Base-by-base conservation (phyloP, 305 asterid genomes). In the Ilex paraguariensis region DNA sequence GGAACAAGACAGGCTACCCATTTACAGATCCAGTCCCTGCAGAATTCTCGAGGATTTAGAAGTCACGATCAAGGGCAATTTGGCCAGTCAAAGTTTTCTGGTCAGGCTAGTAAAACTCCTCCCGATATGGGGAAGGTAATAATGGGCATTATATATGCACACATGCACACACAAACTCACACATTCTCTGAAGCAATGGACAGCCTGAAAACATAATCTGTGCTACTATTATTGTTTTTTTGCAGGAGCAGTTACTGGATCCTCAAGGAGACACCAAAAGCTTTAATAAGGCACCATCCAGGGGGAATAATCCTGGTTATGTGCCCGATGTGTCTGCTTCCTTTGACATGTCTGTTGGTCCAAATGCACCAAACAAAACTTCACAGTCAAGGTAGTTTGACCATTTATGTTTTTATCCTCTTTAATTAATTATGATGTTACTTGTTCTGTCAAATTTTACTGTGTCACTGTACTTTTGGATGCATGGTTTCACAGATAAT, bases 231-330 rank as follows among this genome's bases (percentile, higher is more conserved):
- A 8, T 68, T 70, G 42, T 66, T 65, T 69, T 59, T 72, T 63
- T 77, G 54, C 84, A 86, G 95, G 84, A 75, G 62, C 84, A 70
- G 57, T 64, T 79, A 48, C 67, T 79, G 62, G 84, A 81, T 67
- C 72, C 67, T 73, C 84, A 69, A 67, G 72, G 70, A 70, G 84
- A 75, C 62, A 72, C 62, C 53, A 81, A 76, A 66, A 81, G 67
- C 55, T 54, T 64, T 67, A 75, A 73, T 21, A 76, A 81, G 57
- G 78, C 69, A 59, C 64, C 70, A 61, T 66, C 86, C 31, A 71
- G 63, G 56, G 82, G 78, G 57, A 63, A 58, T 71, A 64, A 75
- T 70, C 62, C 81, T 70, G 81, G 77, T 67, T 51, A 70, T 64
- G 66, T 59, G 17, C 75, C 84, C 40, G 72, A 70, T 33, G 61